Conservation (phyloP, 495 filamentous ascomycete genomes). For the Neurospora sp. region DNA sequence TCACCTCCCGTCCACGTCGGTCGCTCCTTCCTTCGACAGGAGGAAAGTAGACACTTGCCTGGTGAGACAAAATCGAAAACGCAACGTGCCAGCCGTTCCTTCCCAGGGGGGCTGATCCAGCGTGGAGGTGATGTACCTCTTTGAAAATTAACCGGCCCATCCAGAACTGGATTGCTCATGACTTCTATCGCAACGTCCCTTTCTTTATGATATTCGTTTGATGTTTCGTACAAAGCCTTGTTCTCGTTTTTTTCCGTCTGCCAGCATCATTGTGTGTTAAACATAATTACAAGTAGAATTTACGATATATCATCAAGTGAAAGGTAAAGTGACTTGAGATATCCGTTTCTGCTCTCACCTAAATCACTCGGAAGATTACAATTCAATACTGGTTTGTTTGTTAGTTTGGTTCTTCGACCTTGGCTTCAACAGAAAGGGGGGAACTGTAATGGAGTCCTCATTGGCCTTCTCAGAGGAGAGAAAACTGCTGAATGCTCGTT, state of each 20-base stretch:
- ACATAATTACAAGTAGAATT: not conserved
- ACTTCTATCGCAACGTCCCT: not conserved
- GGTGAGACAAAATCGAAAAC: not conserved
- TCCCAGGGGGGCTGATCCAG: not conserved
- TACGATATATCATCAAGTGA: not conserved
- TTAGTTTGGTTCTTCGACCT: too few species aligned
- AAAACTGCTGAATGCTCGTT: too few species aligned
- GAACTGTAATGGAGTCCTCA: too few species aligned
- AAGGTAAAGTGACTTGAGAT: not conserved
- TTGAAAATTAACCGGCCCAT: not conserved
- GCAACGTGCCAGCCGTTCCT: not conserved
- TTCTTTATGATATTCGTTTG: not conserved
- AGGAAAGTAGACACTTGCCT: not conserved
- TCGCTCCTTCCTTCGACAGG: not conserved
- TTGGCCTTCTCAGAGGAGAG: too few species aligned
- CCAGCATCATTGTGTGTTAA: not conserved
- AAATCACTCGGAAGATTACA: too few species aligned
- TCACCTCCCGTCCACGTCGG: not conserved
- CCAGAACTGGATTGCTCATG: not conserved
- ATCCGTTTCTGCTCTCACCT: not conserved
- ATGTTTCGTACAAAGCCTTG: not conserved
- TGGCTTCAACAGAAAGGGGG: too few species aligned
- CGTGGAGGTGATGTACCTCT: not conserved
- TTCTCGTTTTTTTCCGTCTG: not conserved
- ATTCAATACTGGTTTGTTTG: too few species aligned